Conservation (phyloP, 2,329 filamentous ascomycete species). For the Ophiocordyceps camponoti-leonardi region DNA sequence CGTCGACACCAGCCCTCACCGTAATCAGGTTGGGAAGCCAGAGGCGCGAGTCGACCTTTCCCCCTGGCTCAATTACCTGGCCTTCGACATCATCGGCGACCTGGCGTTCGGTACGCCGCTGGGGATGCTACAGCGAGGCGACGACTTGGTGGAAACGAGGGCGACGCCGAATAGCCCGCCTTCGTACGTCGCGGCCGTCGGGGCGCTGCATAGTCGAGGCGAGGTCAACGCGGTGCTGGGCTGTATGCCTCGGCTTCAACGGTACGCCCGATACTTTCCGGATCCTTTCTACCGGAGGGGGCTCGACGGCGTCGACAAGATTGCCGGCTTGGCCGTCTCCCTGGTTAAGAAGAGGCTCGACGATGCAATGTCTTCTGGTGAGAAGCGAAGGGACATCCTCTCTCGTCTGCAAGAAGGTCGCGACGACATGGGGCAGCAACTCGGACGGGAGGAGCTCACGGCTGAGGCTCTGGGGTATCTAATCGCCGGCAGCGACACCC, state of each 20-base stretch:
- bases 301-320: slow-evolving; percentile 55
- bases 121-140: slow-evolving; percentile 57
- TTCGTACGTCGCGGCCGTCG: slow-evolving; percentile 60
- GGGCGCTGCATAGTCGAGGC: slow-evolving; percentile 75
- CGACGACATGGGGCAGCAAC: slow-evolving; percentile 58
- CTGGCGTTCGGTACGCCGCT: slow-evolving; percentile 35
- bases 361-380: slow-evolving; percentile 31
- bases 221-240: slow-evolving; percentile 74
- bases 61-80: slow-evolving; percentile 50
- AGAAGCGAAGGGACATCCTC: slow-evolving; percentile 61
- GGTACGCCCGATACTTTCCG: slow-evolving; percentile 64
- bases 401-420: slow-evolving; percentile 72
- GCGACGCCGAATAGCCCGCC: slow-evolving; percentile 40
- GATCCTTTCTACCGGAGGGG: slow-evolving; percentile 70
- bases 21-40: slow-evolving; percentile 34
- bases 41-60: slow-evolving; percentile 56
- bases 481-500: slow-evolving; percentile 65
- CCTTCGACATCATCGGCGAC: slow-evolving; percentile 31
- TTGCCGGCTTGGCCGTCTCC: slow-evolving; percentile 78
- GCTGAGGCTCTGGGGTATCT: slow-evolving; percentile 82
- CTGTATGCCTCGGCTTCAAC: slow-evolving; percentile 55
- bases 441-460: slow-evolving; percentile 65
- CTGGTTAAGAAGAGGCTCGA: slow-evolving; percentile 60
- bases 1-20: slow-evolving; percentile 23
- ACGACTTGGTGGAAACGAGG: slow-evolving; percentile 60